phyloP scores from a whole-genome alignment of 2,329 filamentous ascomycete genomes.

The Arthrobotrys pseudoclavata region DNA sequence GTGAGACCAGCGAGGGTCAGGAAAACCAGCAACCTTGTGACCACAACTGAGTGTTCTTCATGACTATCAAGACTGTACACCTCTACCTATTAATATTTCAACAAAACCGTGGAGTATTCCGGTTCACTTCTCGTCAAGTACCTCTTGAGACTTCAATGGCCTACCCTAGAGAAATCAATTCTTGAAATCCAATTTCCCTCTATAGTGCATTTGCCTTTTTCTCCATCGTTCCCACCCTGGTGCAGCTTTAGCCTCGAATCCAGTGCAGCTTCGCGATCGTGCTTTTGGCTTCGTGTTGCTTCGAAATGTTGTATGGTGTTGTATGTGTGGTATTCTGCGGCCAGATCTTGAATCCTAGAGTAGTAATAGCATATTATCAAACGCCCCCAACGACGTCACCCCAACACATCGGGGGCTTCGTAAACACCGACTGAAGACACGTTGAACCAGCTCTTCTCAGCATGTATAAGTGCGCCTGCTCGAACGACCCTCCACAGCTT shows the following conservation, averaged over 20 bases:
- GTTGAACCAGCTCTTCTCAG: conserved; percentile 38
- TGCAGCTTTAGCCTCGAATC: too few species aligned
- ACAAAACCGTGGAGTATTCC: neutral
- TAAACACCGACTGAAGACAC: conserved; percentile 54
- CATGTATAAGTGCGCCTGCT: conserved; percentile 11
- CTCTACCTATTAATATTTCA: neutral
- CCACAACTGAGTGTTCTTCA: neutral
- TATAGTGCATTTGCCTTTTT: neutral
- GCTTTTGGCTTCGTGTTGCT: neutral
- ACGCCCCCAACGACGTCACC: conserved; percentile 39
- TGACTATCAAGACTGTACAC: neutral
- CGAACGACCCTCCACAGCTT: conserved; percentile 4
- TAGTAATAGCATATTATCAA: neutral
- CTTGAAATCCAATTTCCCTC: neutral
- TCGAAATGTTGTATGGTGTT: neutral
- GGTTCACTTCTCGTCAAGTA: neutral
- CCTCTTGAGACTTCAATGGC: neutral
- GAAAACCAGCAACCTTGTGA: neutral
- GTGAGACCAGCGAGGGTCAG: neutral
- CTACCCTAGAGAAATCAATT: neutral
- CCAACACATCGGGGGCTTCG: conserved; percentile 53
- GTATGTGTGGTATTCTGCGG: neutral
- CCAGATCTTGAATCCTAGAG: neutral
- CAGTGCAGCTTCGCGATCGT: neutral
- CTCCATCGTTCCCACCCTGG: neutral